Evolutionary conservation across 495 filamentous ascomycete genomes (phyloP).

Genomic region (Elasticomyces elasticus): DNA sequence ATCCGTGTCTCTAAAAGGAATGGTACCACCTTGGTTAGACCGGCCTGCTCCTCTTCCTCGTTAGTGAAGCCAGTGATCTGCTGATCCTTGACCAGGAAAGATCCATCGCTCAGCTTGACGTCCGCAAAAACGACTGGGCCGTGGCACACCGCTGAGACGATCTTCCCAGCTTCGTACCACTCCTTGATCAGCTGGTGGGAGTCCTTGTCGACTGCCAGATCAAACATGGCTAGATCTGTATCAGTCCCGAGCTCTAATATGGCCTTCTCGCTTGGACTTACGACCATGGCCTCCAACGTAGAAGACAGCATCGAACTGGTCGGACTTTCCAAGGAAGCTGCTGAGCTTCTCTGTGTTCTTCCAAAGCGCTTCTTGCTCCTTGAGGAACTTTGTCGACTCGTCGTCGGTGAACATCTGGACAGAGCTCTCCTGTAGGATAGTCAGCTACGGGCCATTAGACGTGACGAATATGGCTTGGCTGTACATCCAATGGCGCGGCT

Average conservation of each 20-base stretch:
- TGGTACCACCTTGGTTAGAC: constrained; percentile 45
- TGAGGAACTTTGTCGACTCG: constrained; percentile 43
- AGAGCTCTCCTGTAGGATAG: no score
- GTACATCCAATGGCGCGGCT: constrained; percentile 54
- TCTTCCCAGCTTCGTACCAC: constrained; percentile 39
- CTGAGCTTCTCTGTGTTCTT: constrained; percentile 49
- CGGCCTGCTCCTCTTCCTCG: constrained; percentile 49
- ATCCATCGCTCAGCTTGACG: constrained; percentile 43
- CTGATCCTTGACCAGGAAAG: constrained; percentile 44
- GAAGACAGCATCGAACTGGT: constrained; percentile 59
- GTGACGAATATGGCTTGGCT: no score
- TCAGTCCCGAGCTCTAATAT: neutral
- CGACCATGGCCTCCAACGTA: constrained; percentile 72
- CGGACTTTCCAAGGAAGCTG: constrained; percentile 40
- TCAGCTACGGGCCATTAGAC: no score
- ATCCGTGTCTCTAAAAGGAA: constrained; percentile 56
- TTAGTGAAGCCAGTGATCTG: constrained; percentile 60
- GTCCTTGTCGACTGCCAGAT: constrained; percentile 42
- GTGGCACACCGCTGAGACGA: constrained; percentile 21
- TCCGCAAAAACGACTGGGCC: constrained; percentile 44
- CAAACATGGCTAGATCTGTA: constrained; percentile 53
- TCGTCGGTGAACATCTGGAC: constrained; percentile 53
- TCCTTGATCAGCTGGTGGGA: constrained; percentile 49
- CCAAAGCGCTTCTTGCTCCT: constrained; percentile 47
- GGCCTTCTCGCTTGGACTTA: constrained; percentile 26